Evolutionary conservation across 2,329 filamentous ascomycete species (phyloP).

Genomic region (Colletotrichum tanaceti): DNA sequence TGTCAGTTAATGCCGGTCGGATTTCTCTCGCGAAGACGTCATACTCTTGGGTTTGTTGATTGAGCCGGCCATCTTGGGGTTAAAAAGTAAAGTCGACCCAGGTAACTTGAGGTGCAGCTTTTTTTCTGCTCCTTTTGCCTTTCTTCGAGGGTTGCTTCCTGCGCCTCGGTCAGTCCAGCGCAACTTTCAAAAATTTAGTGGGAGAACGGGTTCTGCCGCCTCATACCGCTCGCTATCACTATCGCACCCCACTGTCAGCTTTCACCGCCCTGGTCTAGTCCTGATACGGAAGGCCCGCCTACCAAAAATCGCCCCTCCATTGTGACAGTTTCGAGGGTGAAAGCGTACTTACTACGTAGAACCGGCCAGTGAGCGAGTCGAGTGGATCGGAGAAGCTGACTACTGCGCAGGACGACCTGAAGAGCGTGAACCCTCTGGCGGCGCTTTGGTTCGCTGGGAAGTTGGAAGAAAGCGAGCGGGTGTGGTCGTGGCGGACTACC

Average conservation of each 20-base stretch:
- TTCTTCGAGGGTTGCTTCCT: constrained; percentile 9
- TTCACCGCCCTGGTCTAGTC: constrained; percentile 33
- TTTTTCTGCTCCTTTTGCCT: not conserved
- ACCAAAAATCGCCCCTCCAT: constrained; percentile 1
- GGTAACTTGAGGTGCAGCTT: not conserved
- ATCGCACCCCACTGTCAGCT: constrained; percentile 7
- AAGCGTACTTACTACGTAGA: constrained; percentile 28
- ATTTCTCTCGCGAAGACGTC: constrained; percentile 42
- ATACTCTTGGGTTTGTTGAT: constrained; percentile 67
- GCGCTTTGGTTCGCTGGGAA: not conserved
- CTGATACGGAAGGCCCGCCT: constrained; percentile 24
- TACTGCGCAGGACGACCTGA: constrained; percentile 1
- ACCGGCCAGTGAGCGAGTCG: too few species aligned
- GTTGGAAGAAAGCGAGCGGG: not conserved
- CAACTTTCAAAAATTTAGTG: constrained; percentile 43
- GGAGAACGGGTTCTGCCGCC: constrained; percentile 38
- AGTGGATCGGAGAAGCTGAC: constrained; percentile 31
- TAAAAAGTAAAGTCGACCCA: not conserved
- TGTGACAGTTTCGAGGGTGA: not conserved
- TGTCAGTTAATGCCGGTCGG: constrained; percentile 13
- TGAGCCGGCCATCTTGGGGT: constrained; percentile 61
- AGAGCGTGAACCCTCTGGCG: not conserved
- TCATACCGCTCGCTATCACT: constrained; percentile 36
- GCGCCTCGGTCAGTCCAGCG: constrained; percentile 12
- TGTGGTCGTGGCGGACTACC: constrained; percentile 18